Percentiles rank a stretch among this genome's conserved stretches.
Conservation (phyloP, 225 moss, liverwort and hornwort genomes). For the Bryoerythrophyllum caledonicum region DNA sequence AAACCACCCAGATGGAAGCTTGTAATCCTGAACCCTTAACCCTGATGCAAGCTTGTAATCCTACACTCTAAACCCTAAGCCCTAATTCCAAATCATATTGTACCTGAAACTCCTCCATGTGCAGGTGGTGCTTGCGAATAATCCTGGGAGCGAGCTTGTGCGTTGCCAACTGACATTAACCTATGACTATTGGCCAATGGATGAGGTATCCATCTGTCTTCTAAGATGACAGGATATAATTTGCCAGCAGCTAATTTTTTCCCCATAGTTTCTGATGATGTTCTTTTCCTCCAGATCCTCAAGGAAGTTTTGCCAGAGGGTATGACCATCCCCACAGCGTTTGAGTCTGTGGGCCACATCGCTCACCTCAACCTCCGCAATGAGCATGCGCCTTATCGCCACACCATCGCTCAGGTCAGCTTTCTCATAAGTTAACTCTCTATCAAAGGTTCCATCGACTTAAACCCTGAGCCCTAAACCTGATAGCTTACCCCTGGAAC, state of each 20-base stretch:
- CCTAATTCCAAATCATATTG: too few species aligned
- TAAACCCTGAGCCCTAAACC: too few species aligned
- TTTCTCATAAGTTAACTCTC: too few species aligned
- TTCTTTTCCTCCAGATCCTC: slow-evolving; percentile 53
- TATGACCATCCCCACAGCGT: slow-evolving; percentile 59
- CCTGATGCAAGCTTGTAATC: too few species aligned
- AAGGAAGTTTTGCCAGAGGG: slow-evolving; percentile 64
- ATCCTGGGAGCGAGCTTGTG: slow-evolving; percentile 55
- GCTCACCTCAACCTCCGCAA: slow-evolving; percentile 75
- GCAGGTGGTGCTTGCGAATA: slow-evolving; percentile 36
- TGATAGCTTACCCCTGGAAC: too few species aligned
- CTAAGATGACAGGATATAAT: neutral
- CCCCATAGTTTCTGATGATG: slow-evolving; percentile 4
- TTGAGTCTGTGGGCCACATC: slow-evolving; percentile 82
- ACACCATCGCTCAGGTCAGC: slow-evolving; percentile 83
- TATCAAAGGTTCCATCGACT: neutral
- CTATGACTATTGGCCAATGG: slow-evolving; percentile 87
- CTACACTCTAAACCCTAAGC: too few species aligned
- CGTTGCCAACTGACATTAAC: slow-evolving; percentile 72
- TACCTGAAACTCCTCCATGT: neutral
- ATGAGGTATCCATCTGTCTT: slow-evolving; percentile 60
- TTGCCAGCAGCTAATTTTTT: neutral
- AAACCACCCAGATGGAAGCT: too few species aligned
- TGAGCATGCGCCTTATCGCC: slow-evolving; percentile 73
- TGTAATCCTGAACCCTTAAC: too few species aligned